Evolutionary conservation across 768 basidiomycete genomes (phyloP).

Genomic region (Clathrus columnatus): DNA sequence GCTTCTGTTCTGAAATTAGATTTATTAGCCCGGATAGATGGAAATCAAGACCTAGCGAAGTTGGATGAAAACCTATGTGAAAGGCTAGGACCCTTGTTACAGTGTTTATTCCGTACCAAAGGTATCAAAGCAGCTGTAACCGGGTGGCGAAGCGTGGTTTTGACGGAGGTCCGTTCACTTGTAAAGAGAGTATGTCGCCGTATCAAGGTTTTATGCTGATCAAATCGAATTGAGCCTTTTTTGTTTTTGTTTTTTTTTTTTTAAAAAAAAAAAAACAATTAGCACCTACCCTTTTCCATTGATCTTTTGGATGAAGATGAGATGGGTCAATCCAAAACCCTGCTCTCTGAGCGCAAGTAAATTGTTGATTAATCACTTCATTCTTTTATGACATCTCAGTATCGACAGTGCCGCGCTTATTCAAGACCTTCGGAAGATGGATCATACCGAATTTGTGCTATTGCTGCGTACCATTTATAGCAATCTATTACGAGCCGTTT

Average conservation of each 20-base stretch:
- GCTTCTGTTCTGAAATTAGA: constrained; percentile 63
- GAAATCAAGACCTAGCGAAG: constrained; percentile 15
- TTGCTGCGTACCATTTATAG: constrained; percentile 55
- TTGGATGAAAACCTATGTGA: constrained; percentile 45
- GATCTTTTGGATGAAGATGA: constrained; percentile 45
- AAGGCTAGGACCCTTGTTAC: constrained; percentile 59
- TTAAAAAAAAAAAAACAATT: constrained; percentile 5
- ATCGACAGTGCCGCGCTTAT: constrained; percentile 36
- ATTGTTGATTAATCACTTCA: background rate
- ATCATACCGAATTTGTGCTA: constrained; percentile 56
- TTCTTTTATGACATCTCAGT: background rate
- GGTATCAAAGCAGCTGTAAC: constrained; percentile 59
- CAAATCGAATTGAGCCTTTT: background rate
- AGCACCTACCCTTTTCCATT: constrained; percentile 53
- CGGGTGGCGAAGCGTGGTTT: constrained; percentile 63
- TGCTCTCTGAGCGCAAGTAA: constrained; percentile 16
- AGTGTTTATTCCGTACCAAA: constrained; percentile 67
- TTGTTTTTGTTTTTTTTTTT: background rate
- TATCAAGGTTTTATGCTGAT: too few relatives aligned
- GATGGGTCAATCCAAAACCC: constrained; percentile 22
- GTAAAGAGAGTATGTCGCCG: constrained; percentile 50
- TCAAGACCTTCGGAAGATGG: constrained; percentile 54
- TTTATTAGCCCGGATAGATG: constrained; percentile 43
- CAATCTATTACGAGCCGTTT: constrained; percentile 53
- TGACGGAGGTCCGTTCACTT: constrained; percentile 48